These are phyloP conservation scores for Butyriboletus loyo DNA, from an alignment of 768 basidiomycete species.

Conservation along the genomic window DNA sequence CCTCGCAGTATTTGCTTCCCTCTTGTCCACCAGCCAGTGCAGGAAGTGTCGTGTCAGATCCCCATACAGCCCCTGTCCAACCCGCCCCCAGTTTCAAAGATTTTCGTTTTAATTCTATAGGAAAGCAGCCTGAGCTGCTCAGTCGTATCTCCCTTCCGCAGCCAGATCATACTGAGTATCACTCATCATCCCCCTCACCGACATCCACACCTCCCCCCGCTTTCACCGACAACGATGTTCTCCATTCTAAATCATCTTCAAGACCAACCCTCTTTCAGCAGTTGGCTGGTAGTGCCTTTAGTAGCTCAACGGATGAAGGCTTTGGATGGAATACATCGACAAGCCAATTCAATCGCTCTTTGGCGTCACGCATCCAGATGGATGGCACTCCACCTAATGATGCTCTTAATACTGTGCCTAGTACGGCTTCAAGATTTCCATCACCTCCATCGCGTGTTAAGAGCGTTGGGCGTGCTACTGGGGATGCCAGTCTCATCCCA, in stretches of 20 bases:
- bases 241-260: conserved; percentile 8
- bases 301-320: not conserved
- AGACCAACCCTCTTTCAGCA: conserved; percentile 24
- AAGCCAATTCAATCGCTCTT: conserved; percentile 11
- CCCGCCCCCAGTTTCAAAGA: conserved; percentile 30
- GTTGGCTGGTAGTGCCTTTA: conserved; percentile 8
- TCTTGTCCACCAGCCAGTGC: not conserved
- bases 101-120: conserved; percentile 52
- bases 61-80: conserved; percentile 13
- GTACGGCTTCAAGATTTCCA: not conserved
- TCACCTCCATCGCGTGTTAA: not conserved
- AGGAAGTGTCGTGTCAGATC: not conserved
- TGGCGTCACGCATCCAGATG: conserved; percentile 28
- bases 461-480: not conserved
- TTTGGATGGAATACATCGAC: not conserved
- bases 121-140: conserved; percentile 50
- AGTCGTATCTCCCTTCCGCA: conserved; percentile 44
- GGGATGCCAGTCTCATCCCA: conserved; percentile 24
- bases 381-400: not conserved
- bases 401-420: not conserved
- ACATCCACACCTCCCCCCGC: conserved; percentile 3
- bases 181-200: conserved; percentile 26
- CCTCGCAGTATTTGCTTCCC: conserved; percentile 25
- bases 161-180: conserved; percentile 24
- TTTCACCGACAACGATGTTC: not conserved